Base-by-base conservation (phyloP, 2,329 filamentous ascomycete genomes). In the Xylariaceae sp. region DNA sequence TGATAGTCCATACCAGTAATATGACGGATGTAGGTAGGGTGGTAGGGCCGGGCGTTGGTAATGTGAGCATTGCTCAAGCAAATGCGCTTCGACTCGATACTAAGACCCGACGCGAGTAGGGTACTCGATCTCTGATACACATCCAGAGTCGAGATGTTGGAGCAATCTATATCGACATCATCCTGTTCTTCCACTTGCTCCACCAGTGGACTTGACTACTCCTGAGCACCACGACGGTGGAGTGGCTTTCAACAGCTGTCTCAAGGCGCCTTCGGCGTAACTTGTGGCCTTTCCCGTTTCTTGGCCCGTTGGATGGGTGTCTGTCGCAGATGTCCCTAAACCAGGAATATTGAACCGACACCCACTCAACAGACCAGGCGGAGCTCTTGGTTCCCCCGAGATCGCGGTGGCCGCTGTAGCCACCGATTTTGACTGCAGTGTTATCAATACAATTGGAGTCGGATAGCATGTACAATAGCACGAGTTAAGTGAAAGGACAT, bases 201-300 rank as follows among this genome's bases (percentile, higher is more conserved):
- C 27, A 4, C 45, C 31, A 19, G 51, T 41, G 41, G 34, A 37
- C 41, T 59, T 61, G 19, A 19, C 19, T 3, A 47, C 48, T 8
- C 50, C 57, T 44, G 39, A 43, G 26, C 39, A 55, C 26, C 19
- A 12, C n/a, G 43, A 37, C 0, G 40, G 44, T 19, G 73, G 68
- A 3, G 67, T 66, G 4, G 67, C 65, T 58, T 72, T 77, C 8
- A 85, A 67, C 19, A 85, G 65, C 42, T 80, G 74, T 51, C 79
- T 72, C 27, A 85, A 69, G 51, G 76, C 83, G 1, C 80, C 79
- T 65, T 83, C 80, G 1, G 81, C 81, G 62, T 80, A 74, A 56
- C 77, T 74, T 50, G 68, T 63, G 43, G 68, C 62, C 62, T 66
- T 61, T 40, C 50, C 49, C 52, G 63, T 53, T 57, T 64, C 55